Percentiles rank a stretch among this genome's conserved stretches.
phyloP scores from a whole-genome alignment of 1,139 yeast genomes.

The Debaryomyces nepalensis region DNA sequence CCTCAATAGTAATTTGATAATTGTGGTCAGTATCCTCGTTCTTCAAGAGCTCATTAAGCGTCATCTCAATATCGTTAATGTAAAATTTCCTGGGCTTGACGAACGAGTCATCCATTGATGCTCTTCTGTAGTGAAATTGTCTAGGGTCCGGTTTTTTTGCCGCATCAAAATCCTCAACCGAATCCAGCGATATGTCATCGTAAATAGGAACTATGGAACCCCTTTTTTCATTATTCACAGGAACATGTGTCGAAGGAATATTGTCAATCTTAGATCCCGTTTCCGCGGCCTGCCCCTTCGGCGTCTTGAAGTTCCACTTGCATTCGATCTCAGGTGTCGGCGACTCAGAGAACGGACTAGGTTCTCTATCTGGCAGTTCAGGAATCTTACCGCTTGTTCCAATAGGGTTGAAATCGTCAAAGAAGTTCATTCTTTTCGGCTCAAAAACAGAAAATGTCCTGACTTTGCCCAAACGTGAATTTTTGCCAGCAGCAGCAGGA shows the following conservation, averaged over 20 bases:
- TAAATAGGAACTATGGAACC: conserved; percentile 44
- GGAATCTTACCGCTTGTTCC: conserved; percentile 7
- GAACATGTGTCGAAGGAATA: conserved; percentile 1
- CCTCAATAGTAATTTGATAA: conserved; percentile 89
- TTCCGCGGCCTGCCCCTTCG: neutral
- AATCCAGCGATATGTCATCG: conserved; percentile 25
- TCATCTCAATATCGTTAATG: conserved; percentile 74
- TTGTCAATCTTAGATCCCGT: neutral
- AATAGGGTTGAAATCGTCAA: conserved; percentile 12
- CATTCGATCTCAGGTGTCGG: conserved; percentile 10
- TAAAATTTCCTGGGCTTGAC: conserved; percentile 59
- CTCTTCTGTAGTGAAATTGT: conserved; percentile 49
- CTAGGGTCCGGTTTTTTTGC: conserved; percentile 7
- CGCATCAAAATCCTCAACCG: conserved; percentile 15
- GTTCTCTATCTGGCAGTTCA: conserved; percentile 3
- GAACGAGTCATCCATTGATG: conserved; percentile 66
- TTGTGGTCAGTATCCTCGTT: conserved; percentile 88
- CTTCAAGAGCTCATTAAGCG: conserved; percentile 68
- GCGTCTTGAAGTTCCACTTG: neutral
- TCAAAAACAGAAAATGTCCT: conserved; percentile 58
- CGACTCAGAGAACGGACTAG: conserved; percentile 12
- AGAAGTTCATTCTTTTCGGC: conserved; percentile 21
- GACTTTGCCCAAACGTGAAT: conserved; percentile 46
- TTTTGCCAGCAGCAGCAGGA: conserved; percentile 46
- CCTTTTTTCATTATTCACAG: conserved; percentile 18